A percentile compares a stretch with the other conserved stretches of the same genome.
These are phyloP conservation scores for Begonia peltatifolia DNA, from an alignment of 306 rosid species.

Conservation along the genomic window DNA sequence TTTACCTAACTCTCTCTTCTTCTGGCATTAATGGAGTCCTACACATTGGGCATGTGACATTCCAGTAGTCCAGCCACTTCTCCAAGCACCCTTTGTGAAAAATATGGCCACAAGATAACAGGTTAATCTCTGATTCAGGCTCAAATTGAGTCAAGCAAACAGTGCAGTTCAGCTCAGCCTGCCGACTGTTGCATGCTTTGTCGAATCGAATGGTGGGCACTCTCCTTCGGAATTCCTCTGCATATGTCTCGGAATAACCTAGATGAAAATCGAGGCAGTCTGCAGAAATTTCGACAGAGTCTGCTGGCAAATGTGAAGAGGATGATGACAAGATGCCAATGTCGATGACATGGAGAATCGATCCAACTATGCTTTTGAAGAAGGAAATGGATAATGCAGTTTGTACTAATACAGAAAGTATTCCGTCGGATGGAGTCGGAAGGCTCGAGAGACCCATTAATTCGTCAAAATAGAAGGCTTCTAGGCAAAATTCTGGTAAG, in stretches of 20 bases:
- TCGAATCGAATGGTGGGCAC: conserved; percentile 49
- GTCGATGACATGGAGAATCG: conserved; percentile 60
- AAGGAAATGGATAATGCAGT: conserved; percentile 68
- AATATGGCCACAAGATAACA: conserved; percentile 70
- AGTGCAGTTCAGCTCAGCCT: conserved; percentile 51
- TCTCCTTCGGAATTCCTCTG: conserved; percentile 54
- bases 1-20: conserved; percentile 34
- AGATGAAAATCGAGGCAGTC: conserved; percentile 34
- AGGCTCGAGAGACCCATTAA: conserved; percentile 91
- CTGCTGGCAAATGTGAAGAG: conserved; percentile 21
- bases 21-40: conserved; percentile 73
- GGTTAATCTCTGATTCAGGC: conserved; percentile 72
- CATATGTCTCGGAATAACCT: conserved; percentile 29
- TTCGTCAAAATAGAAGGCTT: too few relatives aligned
- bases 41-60: conserved; percentile 90
- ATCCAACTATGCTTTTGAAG: conserved; percentile 65
- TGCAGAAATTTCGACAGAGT: conserved; percentile 24
- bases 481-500: too few relatives aligned
- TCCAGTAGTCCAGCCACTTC: conserved; percentile 91
- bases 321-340: conserved; percentile 40
- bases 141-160: conserved; percentile 68
- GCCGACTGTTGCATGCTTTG: conserved; percentile 25
- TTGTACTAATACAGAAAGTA: conserved; percentile 60
- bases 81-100: conserved; percentile 82
- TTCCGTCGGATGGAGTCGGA: conserved; percentile 95